A percentile compares a stretch with the other conserved stretches of the same genome.
Evolutionary conservation across 2,329 filamentous ascomycete species (phyloP).

Genomic region (Colletotrichum aenigma): DNA sequence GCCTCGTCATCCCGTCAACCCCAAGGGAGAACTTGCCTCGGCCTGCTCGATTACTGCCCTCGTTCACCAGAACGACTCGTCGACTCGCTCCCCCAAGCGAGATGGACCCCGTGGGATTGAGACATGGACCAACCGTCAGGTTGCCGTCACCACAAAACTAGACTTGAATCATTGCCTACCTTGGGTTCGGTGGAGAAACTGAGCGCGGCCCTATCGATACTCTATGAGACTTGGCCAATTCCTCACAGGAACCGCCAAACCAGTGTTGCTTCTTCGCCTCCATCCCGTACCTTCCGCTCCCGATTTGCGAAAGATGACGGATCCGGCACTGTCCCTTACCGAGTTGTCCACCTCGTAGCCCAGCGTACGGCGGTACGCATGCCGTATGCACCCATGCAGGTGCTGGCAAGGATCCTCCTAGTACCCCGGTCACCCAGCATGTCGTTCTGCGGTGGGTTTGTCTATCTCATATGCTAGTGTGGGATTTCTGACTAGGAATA

Average conservation of each 20-base stretch:
- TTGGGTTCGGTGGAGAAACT: neutral
- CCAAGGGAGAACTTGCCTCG: neutral
- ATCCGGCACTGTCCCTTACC: neutral
- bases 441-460: neutral
- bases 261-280: neutral
- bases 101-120: neutral
- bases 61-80: neutral
- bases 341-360: neutral
- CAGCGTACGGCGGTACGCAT: neutral
- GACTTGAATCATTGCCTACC: neutral
- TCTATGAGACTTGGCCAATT: neutral
- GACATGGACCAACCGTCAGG: neutral
- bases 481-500: slow-evolving; percentile 16
- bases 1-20: neutral
- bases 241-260: neutral
- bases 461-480: slow-evolving; percentile 14
- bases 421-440: slow-evolving; percentile 13
- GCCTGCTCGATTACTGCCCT: neutral
- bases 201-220: neutral
- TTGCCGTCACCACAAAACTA: neutral
- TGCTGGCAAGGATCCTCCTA: slow-evolving; percentile 11
- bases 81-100: neutral
- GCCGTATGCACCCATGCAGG: neutral
- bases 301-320: neutral
- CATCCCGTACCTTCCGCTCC: neutral